Evolutionary conservation across 192 early-diverging fungal genomes (phyloP), one percentile per base, ranked within the genome.

Genomic region (Lobosporangium transversale): DNA sequence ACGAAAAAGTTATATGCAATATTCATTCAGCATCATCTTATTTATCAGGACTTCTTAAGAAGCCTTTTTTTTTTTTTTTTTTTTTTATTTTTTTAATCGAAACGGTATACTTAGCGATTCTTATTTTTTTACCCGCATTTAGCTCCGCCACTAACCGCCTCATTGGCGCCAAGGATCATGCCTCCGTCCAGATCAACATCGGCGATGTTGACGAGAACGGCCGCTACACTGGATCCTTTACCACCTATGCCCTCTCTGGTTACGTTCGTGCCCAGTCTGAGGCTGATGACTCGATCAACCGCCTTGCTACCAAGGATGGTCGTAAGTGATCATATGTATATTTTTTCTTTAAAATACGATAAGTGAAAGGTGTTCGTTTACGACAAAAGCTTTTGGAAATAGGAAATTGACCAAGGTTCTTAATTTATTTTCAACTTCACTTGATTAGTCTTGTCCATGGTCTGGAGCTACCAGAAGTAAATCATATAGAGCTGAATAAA

Each of bases 151-250:
- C 96, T 80, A 94, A 94, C 87, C 95, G 97, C 80, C 89, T 99
- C 60, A 97, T 99, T 83, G 91, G 87, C 71, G 92, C 97, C 87
- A 97, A 98, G 91, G 97, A 99, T 87, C 97, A 99, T 88, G 92
- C 96, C 54, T 90, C 95, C 33, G 93, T 99, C 85, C 97, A 98
- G 86, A 89, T 99, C 90, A 98, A 95, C 92, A 83, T 98, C 78
- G 95, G 85, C 62, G 94, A 95, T 66, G 95, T 98, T 59, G 91
- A 98, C 78, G 93, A 89, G 57, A 86, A 85, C 52, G 96, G 95
- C 66, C 86, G 84, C 66, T 75, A 86, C 78, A 90, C 85, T 53
- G 91, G 91, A 58, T 76, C 84, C 76, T 89, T 81, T 89, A 86
- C 91, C 83, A 93, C 92, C 85, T 96, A 92, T 83, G 94, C 94